Conservation (phyloP, 1,139 yeast species). For the Kodamaea ohmeri region DNA sequence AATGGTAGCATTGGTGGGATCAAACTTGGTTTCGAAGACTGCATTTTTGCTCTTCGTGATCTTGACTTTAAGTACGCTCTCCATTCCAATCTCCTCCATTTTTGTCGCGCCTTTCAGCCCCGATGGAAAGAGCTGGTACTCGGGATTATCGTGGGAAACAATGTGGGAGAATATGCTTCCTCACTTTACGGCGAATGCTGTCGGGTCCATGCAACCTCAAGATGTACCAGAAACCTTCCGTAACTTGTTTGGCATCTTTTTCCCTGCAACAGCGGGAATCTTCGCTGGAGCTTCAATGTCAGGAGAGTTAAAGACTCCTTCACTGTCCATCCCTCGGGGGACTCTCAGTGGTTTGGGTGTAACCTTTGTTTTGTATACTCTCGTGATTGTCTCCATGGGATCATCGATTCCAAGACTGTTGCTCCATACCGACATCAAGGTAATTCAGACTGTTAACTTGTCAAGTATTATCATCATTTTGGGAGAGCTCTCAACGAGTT, state of each 20-base stretch:
- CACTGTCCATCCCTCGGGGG: conserved; percentile 85
- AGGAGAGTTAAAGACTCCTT: conserved; percentile 85
- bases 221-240: conserved; percentile 66
- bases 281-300: conserved; percentile 99
- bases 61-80: conserved; percentile 68
- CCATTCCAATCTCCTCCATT: conserved; percentile 77
- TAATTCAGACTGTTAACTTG: conserved; percentile 76
- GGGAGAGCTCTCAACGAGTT: conserved; percentile 86
- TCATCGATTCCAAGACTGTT: conserved; percentile 74
- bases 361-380: conserved; percentile 70
- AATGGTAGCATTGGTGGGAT: conserved; percentile 75
- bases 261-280: conserved; percentile 97
- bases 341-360: conserved; percentile 76
- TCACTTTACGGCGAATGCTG: conserved; percentile 82
- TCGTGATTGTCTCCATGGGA: conserved; percentile 79
- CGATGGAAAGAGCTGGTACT: conserved; percentile 49
- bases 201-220: conserved; percentile 70
- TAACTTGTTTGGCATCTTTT: conserved; percentile 87
- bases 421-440: conserved; percentile 72
- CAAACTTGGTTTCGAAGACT: conserved; percentile 78
- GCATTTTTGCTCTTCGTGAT: conserved; percentile 73
- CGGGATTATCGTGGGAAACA: conserved; percentile 73
- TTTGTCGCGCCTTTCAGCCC: conserved; percentile 57
- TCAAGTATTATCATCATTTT: conserved; percentile 69
- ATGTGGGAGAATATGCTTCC: conserved; percentile 69